These are phyloP conservation scores for Penicillium ochrochloron DNA, from an alignment of 495 filamentous ascomycete genomes.

Conservation along the genomic window DNA sequence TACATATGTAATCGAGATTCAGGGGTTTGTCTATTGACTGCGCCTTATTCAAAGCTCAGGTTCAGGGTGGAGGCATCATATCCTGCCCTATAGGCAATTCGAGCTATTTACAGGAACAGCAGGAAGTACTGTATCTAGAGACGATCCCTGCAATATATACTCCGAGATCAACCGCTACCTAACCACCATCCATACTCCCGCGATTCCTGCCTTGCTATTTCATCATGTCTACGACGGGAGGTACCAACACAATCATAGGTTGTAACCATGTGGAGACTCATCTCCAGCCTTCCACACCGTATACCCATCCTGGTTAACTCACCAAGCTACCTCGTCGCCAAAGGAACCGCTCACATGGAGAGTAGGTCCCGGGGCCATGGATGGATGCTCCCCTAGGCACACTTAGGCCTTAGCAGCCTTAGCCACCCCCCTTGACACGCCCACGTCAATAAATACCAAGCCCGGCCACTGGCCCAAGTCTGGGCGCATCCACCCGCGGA, in stretches of 20 bases:
- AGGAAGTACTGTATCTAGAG: too few relatives aligned
- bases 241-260: not conserved
- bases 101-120: too few relatives aligned
- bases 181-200: not conserved
- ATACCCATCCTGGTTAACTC: not conserved
- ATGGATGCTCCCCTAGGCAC: not conserved
- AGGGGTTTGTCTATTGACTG: too few relatives aligned
- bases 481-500: conserved; percentile 27
- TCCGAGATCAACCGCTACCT: not conserved
- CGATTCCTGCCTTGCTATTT: not conserved
- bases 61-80: not conserved
- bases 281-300: not conserved
- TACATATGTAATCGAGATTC: not conserved
- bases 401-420: not conserved
- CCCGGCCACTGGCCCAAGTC: not conserved
- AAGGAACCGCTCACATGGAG: conserved; percentile 15
- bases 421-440: not conserved
- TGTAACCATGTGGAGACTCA: not conserved
- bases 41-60: too few relatives aligned
- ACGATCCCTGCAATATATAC: not conserved
- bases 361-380: conserved; percentile 11
- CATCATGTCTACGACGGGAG: not conserved
- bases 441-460: not conserved
- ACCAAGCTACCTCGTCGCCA: conserved; percentile 6
- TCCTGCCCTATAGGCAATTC: not conserved